These are phyloP conservation scores for Castanopsis chinensis DNA, from an alignment of 306 rosid species.

Conservation along the genomic window DNA sequence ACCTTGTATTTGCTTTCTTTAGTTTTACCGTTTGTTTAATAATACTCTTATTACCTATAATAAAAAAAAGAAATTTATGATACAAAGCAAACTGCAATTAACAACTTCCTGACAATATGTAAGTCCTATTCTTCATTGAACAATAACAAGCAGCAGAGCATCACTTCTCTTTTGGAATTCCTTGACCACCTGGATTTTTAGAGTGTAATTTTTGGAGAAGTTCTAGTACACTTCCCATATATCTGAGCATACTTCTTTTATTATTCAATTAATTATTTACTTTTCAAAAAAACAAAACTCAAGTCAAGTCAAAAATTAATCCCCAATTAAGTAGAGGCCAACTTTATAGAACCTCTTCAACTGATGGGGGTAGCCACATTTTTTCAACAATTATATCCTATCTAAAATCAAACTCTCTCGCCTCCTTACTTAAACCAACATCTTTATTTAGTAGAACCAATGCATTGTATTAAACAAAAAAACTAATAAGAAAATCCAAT, in stretches of 20 bases:
- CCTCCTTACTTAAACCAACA: not conserved
- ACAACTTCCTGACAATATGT: not conserved
- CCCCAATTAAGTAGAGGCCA: not conserved
- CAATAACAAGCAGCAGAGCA: not conserved
- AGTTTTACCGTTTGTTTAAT: too few species aligned
- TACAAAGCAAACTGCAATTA: not conserved
- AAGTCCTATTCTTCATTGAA: not conserved
- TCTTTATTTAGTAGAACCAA: not conserved
- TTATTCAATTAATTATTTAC: not conserved
- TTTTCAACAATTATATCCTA: not conserved
- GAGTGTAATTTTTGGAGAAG: not conserved
- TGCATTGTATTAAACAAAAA: not conserved
- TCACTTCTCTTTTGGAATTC: not conserved
- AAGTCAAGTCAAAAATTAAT: not conserved
- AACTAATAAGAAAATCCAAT: conserved; percentile 1
- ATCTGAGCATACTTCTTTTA: not conserved
- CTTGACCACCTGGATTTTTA: too few species aligned
- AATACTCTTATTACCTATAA: too few species aligned
- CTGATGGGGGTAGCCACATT: not conserved
- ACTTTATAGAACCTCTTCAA: not conserved
- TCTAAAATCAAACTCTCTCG: not conserved
- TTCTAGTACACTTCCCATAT: not conserved
- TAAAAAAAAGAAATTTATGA: not conserved
- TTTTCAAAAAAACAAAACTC: not conserved
- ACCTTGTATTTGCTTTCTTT: too few species aligned